Evolutionary conservation across 2,329 filamentous ascomycete genomes (phyloP), one percentile per base, ranked within the genome.

Genomic region (Colletotrichum sp.): DNA sequence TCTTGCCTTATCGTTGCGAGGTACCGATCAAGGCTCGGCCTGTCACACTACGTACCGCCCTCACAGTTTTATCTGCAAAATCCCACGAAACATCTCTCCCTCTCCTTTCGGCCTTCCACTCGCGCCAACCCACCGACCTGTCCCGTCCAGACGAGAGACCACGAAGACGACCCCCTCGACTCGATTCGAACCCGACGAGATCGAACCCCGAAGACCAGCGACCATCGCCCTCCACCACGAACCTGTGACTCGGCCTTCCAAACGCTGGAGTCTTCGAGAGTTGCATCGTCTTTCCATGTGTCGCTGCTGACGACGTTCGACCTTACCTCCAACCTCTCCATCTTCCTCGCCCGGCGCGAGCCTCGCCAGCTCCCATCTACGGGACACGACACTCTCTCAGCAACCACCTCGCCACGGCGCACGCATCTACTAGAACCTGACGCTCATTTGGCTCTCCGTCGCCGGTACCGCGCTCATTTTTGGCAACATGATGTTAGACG

Each of bases 331-430:
- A 57, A 76, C 24, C 32, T 21, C 43, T 74, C 59, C 48, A 59
- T 75, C 66, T 36, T 32, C 21, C 71, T 80, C 79, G 79, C 78
- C 79, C 77, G 79, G 79, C 78, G 79, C 79, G 79, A 80, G 78
- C 75, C 74, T 77, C 65, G 61, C 74, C 75, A 74, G 63, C 66
- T 71, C 36, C 72, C 70, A 43, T 67, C 32, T 30, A 68, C 76
- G 65, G 65, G 72, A 65, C 48, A 72, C 67, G 39, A 73, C 60
- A 67, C 72, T 67, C 75, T 67, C 74, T 60, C 32, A 67, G 68
- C 74, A 52, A 75, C 30, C 43, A 24, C 30, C 30, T 71, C 52
- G 60, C 66, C 43, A 60, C 73, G 70, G 64, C 73, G 73, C 73
- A 75, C 43, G 48, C 59, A 28, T n/a, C 26, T 52, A 18, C 48